Evolutionary conservation across 2,329 filamentous ascomycete genomes (phyloP), one percentile per base, ranked within the genome.

Genomic region (Hymenoscyphus fraxineus): DNA sequence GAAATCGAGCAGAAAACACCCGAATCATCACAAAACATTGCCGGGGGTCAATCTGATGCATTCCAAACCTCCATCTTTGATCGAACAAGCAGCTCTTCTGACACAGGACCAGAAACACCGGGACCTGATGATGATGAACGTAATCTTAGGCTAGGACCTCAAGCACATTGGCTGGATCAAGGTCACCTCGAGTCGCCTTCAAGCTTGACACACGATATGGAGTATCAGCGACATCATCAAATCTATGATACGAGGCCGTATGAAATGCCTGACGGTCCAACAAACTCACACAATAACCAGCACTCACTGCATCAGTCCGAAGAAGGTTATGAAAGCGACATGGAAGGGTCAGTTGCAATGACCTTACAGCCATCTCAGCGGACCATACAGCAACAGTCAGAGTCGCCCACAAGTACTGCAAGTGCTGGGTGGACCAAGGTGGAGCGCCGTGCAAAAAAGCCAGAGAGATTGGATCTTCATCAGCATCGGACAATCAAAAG

Each of bases 31-130:
- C 73, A 76, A 5, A 73, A 75, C 4, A 78, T 79, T 16, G 72
- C 77, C 15, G 75, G 77, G 27, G 77, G 76, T 2, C 73, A 72
- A 7, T 71, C 66, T 16, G 74, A 74, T 0, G 67, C 72, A 6
- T 72, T 74, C 38, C 75, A 78, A 38, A 71, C 76, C 0, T 84
- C 81, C 0, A 80, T 85, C 1, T 85, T 85, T 63, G 82, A 85
- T 66, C 77, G 80, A 22, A 77, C 78, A 3, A 82, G 79, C 65
- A 82, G 78, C 64, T 73, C 79, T 7, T 84, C 82, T 0, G 81
- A 82, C 64, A 77, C 77, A 5, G 79, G 80, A 27, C 79, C 80
- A 0, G 76, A 77, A n/a, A 79, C 78, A 0, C 76, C 78, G 9
- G 1, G 72, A 75, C 5, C 77, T 57, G 9, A 64, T 41, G 16